Evolutionary conservation across 257 asterid species (phyloP).

Genomic region (Solanum microdontum): DNA sequence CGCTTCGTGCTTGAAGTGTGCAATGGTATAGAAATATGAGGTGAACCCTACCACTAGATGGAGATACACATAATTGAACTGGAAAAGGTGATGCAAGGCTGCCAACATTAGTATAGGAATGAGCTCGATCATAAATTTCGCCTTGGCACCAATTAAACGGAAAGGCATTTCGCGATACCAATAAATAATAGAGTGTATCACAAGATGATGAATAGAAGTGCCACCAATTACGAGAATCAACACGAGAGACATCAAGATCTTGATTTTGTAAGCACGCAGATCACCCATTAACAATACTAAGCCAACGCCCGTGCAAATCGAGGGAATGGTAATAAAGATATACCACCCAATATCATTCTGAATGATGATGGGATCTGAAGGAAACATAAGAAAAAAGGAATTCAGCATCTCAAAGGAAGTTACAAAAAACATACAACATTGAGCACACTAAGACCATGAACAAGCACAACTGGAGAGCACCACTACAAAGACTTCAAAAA

Average conservation of each 20-base stretch:
- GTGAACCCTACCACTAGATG: neutral
- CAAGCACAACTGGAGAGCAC: too few relatives aligned
- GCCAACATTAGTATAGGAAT: neutral
- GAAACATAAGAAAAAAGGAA: neutral
- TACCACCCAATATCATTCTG: too few relatives aligned
- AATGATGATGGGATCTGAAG: neutral
- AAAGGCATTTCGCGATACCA: neutral
- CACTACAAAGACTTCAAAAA: too few relatives aligned
- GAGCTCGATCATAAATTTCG: neutral
- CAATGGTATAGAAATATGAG: neutral
- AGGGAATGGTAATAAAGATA: neutral
- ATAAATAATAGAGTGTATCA: neutral
- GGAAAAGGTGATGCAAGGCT: neutral
- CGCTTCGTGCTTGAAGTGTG: neutral
- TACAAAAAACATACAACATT: neutral
- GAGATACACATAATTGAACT: neutral
- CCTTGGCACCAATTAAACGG: neutral
- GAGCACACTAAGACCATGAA: too few relatives aligned
- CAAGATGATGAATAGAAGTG: neutral
- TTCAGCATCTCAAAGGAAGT: neutral
- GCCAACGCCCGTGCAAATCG: neutral
- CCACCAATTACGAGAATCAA: rapidly evolving
- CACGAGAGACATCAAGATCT: neutral
- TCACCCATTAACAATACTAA: rapidly evolving
- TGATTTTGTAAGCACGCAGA: neutral